Base-by-base conservation (phyloP, 1,284 basidiomycete genomes). In the Vanrija sp. region DNA sequence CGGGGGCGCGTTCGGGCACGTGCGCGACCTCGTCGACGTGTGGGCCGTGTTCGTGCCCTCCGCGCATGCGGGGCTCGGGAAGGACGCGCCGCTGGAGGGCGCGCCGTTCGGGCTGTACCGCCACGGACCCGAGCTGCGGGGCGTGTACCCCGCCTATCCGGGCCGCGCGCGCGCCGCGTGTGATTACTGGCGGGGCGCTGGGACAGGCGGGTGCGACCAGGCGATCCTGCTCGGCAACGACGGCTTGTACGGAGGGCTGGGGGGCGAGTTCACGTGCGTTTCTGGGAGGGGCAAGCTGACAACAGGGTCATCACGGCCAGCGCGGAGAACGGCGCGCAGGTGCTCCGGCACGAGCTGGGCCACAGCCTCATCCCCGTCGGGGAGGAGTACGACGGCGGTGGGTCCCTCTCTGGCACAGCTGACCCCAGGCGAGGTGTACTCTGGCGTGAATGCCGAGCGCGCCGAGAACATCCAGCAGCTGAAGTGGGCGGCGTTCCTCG, bases 301-400 rank as follows among this genome's bases (percentile, higher is more conserved):
- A 15, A 24, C 63, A 89, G 88, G 1, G 83, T 88, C 10, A 85
- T 88, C 57, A 92, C 89, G 2, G 83, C 88, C 0, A 89, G 88
- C 0, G 71, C 81, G n/a, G 78, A 83, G 9, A 92, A 91, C 54
- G 88, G 88, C 0, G 82, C 86, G 8, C 79, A 88, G 6, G 86
- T 90, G 0, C 79, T 91, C 24, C 82, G 88, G 3, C 89, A 90
- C 65, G 89, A 91, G 71, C 82, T 92, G 2, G 88, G 89, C 15
- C 75, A 77, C 55, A 68, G 63, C 16, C 56, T 77, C 22, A 75
- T 76, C 22, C 77, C 82, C 2, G 85, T 88, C 6, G 89, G 89
- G 7, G 89, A 91, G 73, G 89, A 91, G 75, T 91, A 92, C 65
- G 89, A 92, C 60, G 88, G 88, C 3, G 87, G 70, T 67, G 44